These are phyloP conservation scores for Calycina herbarum DNA, from an alignment of 2,329 filamentous ascomycete species.

Conservation along the genomic window DNA sequence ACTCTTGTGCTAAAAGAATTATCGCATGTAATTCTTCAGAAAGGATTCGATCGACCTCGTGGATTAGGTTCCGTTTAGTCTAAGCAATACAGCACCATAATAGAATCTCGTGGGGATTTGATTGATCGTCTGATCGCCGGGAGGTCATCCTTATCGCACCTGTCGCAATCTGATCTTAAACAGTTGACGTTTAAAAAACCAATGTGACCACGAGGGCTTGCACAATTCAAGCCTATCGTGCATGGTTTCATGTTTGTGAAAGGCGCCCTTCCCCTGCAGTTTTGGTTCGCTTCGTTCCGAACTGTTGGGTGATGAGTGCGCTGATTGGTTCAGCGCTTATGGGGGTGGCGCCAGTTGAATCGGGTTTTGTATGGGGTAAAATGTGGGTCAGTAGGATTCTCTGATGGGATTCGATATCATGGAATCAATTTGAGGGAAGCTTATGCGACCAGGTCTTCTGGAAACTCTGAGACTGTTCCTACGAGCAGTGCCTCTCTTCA, in stretches of 20 bases:
- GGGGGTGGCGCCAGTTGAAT: slow-evolving; percentile 4
- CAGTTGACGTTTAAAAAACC: background rate
- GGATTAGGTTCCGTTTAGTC: background rate
- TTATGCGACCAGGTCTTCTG: background rate
- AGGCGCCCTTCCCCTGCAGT: background rate
- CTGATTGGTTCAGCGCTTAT: background rate
- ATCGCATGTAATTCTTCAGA: background rate
- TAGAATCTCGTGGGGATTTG: background rate
- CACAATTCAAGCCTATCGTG: slow-evolving; percentile 1
- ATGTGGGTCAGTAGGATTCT: background rate
- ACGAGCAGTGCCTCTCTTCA: background rate
- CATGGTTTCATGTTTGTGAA: slow-evolving; percentile 4
- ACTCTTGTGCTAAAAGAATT: background rate
- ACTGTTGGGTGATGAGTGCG: background rate
- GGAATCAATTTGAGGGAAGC: background rate
- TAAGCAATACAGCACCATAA: background rate
- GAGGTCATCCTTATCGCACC: background rate
- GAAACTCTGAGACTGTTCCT: background rate
- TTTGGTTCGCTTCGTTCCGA: background rate
- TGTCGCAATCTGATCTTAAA: background rate
- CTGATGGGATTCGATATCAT: slow-evolving; percentile 3
- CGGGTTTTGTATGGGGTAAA: slow-evolving; percentile 4
- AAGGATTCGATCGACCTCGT: background rate
- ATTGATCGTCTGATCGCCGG: background rate
- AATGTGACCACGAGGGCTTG: background rate